Evolutionary conservation across 2,329 filamentous ascomycete species (phyloP).

Genomic region (Talaromyces sp.): DNA sequence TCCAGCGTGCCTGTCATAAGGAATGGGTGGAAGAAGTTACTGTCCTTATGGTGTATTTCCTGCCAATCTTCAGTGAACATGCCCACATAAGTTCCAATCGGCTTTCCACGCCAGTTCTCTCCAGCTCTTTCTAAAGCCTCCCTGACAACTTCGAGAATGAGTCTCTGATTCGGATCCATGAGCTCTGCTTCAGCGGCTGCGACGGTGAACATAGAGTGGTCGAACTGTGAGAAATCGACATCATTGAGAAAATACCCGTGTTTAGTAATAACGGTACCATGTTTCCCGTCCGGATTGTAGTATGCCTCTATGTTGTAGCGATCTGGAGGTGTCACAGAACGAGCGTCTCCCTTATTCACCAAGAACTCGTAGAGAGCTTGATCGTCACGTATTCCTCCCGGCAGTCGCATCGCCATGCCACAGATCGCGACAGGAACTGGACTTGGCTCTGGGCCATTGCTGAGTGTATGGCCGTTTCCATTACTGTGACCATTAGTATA

Average conservation of each 20-base stretch:
- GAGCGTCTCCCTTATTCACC: constrained; percentile 11
- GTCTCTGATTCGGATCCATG: constrained; percentile 31
- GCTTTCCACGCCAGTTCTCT: constrained; percentile 12
- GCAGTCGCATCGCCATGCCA: constrained; percentile 12
- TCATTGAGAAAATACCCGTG: constrained; percentile 27
- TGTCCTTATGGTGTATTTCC: constrained; percentile 15
- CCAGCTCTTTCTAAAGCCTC: constrained; percentile 32
- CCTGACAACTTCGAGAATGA: constrained; percentile 30
- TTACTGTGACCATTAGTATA: too few species aligned
- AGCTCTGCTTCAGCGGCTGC: constrained; percentile 25
- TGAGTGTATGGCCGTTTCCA: too few species aligned
- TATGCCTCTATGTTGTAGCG: constrained; percentile 17
- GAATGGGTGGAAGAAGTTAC: constrained; percentile 13
- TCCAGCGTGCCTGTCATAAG: constrained; percentile 25
- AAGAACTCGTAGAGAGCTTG: constrained; percentile 16
- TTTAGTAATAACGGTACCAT: background rate
- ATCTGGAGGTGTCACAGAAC: constrained; percentile 10
- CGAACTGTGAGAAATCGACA: background rate
- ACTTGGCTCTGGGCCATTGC: too few species aligned
- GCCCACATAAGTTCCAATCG: constrained; percentile 19
- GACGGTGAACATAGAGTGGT: constrained; percentile 28
- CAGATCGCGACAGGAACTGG: too few species aligned
- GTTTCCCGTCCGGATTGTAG: constrained; percentile 1
- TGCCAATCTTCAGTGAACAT: constrained; percentile 22
- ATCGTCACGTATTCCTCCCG: constrained; percentile 9